phyloP scores from a whole-genome alignment of 192 early-diverging fungal species.

The Backusella mclennaniae region DNA sequence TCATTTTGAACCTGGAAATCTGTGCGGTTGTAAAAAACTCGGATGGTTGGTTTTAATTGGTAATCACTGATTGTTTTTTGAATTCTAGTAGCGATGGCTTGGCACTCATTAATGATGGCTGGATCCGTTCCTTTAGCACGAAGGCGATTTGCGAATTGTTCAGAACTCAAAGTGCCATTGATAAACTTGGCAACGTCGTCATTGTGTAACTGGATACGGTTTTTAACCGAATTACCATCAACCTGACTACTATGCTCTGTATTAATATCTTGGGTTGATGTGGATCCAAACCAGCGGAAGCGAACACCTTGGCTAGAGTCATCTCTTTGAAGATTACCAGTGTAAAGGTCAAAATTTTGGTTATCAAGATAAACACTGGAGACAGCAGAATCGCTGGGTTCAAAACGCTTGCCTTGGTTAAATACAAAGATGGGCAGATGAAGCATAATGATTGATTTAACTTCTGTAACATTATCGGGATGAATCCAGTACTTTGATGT shows the following conservation, averaged over 20 bases:
- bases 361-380: constrained; percentile 39
- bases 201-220: constrained; percentile 23
- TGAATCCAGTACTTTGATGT: constrained; percentile 58
- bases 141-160: constrained; percentile 66
- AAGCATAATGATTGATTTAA: constrained; percentile 39
- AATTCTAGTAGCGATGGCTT: constrained; percentile 18
- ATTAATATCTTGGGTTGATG: constrained; percentile 20
- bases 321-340: constrained; percentile 31
- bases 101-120: constrained; percentile 57
- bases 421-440: constrained; percentile 46
- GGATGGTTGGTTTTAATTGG: constrained; percentile 20
- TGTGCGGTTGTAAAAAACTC: constrained; percentile 36
- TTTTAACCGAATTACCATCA: constrained; percentile 32
- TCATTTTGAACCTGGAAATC: constrained; percentile 48
- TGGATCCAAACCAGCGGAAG: constrained; percentile 34
- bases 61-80: constrained; percentile 32
- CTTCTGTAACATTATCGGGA: constrained; percentile 41
- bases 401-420: constrained; percentile 44
- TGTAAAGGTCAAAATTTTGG: constrained; percentile 30
- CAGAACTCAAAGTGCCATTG: constrained; percentile 13
- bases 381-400: constrained; percentile 32
- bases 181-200: constrained; percentile 22
- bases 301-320: constrained; percentile 35
- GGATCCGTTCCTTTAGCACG: constrained; percentile 61
- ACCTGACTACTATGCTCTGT: constrained; percentile 31